Evolutionary conservation across 768 basidiomycete species (phyloP).

Genomic region (Mycena vulgaris): DNA sequence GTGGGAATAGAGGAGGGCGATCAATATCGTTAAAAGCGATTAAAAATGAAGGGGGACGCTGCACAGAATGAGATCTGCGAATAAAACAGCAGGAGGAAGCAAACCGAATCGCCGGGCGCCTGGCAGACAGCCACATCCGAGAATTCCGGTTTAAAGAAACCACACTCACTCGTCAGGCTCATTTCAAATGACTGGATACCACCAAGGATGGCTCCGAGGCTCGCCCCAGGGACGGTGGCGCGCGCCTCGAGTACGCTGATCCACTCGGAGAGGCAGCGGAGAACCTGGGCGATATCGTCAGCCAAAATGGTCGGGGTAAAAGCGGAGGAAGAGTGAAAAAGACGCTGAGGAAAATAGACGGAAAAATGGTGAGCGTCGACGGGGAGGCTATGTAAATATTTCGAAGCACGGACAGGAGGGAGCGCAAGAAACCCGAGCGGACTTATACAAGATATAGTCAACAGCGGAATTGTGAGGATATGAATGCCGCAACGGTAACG

Average conservation of each 20-base stretch:
- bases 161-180: slow-evolving; percentile 60
- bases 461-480: too few relatives aligned
- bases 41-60: too few relatives aligned
- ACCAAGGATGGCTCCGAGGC: slow-evolving; percentile 56
- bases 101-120: too few relatives aligned
- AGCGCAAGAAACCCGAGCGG: too few relatives aligned
- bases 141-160: neutral
- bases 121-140: too few relatives aligned
- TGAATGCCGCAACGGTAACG: neutral
- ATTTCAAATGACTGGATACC: slow-evolving; percentile 67
- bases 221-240: slow-evolving; percentile 64
- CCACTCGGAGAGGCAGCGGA: slow-evolving; percentile 72
- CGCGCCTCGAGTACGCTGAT: slow-evolving; percentile 70
- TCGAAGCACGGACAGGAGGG: too few relatives aligned
- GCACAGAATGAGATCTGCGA: neutral
- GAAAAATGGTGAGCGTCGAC: neutral
- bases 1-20: too few relatives aligned
- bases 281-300: neutral
- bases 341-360: neutral
- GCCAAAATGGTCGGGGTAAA: neutral
- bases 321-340: neutral
- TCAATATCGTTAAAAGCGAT: too few relatives aligned
- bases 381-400: too few relatives aligned
- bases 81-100: too few relatives aligned
- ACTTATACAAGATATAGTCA: too few relatives aligned